These are phyloP conservation scores for Fusarium albosuccineum DNA, from an alignment of 2,329 filamentous ascomycete genomes.

Conservation along the genomic window DNA sequence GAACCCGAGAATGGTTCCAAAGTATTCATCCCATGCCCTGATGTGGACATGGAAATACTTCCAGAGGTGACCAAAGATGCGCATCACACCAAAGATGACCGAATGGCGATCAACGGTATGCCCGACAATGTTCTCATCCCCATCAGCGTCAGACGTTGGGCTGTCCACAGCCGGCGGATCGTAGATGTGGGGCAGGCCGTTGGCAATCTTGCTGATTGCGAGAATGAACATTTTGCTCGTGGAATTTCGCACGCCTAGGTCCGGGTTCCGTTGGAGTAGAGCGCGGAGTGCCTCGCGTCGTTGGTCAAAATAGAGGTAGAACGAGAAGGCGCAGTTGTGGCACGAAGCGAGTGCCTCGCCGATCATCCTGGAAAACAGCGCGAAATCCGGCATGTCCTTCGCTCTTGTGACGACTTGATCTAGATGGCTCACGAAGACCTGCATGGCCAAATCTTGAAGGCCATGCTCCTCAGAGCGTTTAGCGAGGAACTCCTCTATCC, in stretches of 20 bases:
- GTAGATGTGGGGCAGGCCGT: constrained; percentile 62
- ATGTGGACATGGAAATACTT: constrained; percentile 70
- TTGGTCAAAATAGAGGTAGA: constrained; percentile 71
- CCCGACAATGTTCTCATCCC: constrained; percentile 41
- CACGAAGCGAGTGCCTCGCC: constrained; percentile 62
- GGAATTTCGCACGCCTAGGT: constrained; percentile 66
- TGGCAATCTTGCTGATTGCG: constrained; percentile 67
- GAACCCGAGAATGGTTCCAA: constrained; percentile 77
- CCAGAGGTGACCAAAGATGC: constrained; percentile 70
- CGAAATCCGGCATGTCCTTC: constrained; percentile 76
- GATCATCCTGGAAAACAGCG: constrained; percentile 64
- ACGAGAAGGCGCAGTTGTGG: constrained; percentile 67
- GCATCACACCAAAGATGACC: constrained; percentile 56
- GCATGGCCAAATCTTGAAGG: constrained; percentile 64
- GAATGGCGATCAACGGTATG: constrained; percentile 16
- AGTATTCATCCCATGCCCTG: constrained; percentile 82
- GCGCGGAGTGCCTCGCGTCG: constrained; percentile 72
- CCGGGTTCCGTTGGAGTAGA: constrained; percentile 73
- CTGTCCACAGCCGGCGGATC: constrained; percentile 39
- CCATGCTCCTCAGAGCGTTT: constrained; percentile 33
- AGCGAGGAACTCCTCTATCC: constrained; percentile 17
- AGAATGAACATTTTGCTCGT: constrained; percentile 64
- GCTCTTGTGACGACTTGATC: constrained; percentile 81
- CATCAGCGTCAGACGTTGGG: constrained; percentile 46
- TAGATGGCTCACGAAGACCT: constrained; percentile 73